These are phyloP conservation scores for Phoma sp. DNA, from an alignment of 2,329 filamentous ascomycete genomes.

Conservation along the genomic window DNA sequence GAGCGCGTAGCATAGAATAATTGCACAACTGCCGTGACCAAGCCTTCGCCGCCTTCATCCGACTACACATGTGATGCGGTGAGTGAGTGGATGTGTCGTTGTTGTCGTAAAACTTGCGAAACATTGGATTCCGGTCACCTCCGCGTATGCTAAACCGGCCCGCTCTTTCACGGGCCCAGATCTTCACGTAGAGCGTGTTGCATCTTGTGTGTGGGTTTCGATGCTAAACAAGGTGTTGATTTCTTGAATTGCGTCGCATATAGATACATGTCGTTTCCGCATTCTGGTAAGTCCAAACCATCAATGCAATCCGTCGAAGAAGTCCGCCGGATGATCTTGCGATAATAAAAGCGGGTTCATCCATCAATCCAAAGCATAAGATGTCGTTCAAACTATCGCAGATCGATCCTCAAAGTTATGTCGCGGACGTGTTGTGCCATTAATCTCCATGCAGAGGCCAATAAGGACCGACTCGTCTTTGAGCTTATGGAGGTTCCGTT, in stretches of 20 bases:
- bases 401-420: too few species aligned
- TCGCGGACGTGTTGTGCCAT: neutral
- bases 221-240: neutral
- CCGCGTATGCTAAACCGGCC: neutral
- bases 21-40: neutral
- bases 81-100: neutral
- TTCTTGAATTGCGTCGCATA: slow-evolving; percentile 4
- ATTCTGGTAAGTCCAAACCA: neutral
- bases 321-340: neutral
- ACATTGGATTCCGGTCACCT: neutral
- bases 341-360: neutral
- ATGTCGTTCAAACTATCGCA: neutral
- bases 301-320: too few species aligned
- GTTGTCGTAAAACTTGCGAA: slow-evolving; percentile 6
- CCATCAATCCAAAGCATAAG: neutral
- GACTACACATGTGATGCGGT: slow-evolving; percentile 1
- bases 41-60: neutral
- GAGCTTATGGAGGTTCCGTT: neutral
- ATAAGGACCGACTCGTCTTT: neutral
- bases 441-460: neutral
- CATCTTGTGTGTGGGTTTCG: neutral
- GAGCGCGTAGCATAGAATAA: neutral
- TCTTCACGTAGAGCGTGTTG: neutral
- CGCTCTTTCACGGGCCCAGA: neutral
- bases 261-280: slow-evolving; percentile 9